Base-by-base conservation (phyloP, 2,329 filamentous ascomycete genomes). In the Arthroderma sp. region DNA sequence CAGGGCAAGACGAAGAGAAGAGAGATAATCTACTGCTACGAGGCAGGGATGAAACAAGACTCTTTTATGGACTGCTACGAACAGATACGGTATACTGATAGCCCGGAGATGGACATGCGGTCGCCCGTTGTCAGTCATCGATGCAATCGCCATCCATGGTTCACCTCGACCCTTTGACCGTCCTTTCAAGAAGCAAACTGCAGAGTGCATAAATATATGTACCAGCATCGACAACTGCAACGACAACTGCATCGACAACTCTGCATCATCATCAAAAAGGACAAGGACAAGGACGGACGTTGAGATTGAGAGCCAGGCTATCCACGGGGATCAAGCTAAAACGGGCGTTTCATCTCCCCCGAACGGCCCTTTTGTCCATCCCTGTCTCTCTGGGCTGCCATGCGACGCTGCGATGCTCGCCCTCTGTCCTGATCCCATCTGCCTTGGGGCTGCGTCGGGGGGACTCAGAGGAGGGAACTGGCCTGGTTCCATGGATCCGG, bases 401-500 rank as follows among this genome's bases (percentile, higher is more conserved):
- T 51, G 47, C 47, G 47, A 51, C 47, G 23, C 25, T 25, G n/a
- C 47, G 47, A 25, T 25, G 13, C 43, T 6, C 41, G 23, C 41
- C 23, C 41, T 17, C 17, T n/a, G 47, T 35, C 8, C 47, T 25
- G 47, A 51, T 33, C 47, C 25, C 25, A 51, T 51, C 25, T 51
- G 47, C 47, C 47, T 51, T 51, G 47, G 15, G n/a, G n/a, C n/a
- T n/a, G n/a, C 13, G 3, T 38, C 25, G 21, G 47, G 47, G 25
- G 47, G 7, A 23, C 9, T 17, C 7, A 7, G 28, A 51, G 47
- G 11, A 33, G 33, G 25, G 15, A n/a, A 15, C n/a, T n/a, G 13
- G n/a, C 23, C 25, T 33, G 47, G 47, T 51, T 51, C 47, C 47
- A 51, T 51, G 47, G 47, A 33, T 51, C 47, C 47, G 25, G 47